A percentile compares a stretch with the other conserved stretches of the same genome.
phyloP scores from a whole-genome alignment of 2,329 filamentous ascomycete species.

The Scedosporium aurantiacum region DNA sequence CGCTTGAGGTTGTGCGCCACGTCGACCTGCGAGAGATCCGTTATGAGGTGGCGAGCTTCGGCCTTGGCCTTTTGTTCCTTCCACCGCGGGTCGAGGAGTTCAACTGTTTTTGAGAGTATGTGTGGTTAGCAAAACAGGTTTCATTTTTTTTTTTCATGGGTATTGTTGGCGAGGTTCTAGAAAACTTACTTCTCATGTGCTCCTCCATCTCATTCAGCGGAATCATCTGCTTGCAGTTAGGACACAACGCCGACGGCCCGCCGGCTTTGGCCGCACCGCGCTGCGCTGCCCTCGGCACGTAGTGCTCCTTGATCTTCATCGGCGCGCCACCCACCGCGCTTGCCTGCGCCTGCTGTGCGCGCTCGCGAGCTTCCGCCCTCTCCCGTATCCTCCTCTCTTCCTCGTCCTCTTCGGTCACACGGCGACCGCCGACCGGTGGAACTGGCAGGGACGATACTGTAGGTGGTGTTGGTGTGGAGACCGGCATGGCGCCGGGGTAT shows the following conservation, averaged over 20 bases:
- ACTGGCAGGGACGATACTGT: constrained; percentile 14
- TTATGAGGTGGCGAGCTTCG: constrained; percentile 72
- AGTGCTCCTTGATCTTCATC: constrained; percentile 90
- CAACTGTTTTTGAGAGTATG: constrained; percentile 41
- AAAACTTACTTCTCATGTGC: constrained; percentile 69
- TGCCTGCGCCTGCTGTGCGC: constrained; percentile 67
- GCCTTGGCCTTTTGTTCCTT: constrained; percentile 90
- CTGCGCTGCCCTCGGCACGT: constrained; percentile 73
- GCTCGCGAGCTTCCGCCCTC: constrained; percentile 45
- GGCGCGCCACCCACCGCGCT: constrained; percentile 59
- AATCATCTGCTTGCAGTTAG: constrained; percentile 86
- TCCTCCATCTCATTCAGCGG: constrained; percentile 79
- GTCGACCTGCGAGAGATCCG: constrained; percentile 75
- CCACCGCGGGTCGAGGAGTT: constrained; percentile 87
- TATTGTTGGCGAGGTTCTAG: neutral
- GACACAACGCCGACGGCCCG: constrained; percentile 63
- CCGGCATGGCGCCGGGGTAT: constrained; percentile 22
- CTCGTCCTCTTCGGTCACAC: constrained; percentile 43
- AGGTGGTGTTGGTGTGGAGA: constrained; percentile 6
- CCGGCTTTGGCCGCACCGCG: constrained; percentile 46
- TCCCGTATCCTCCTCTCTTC: constrained; percentile 54
- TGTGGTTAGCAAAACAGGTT: neutral
- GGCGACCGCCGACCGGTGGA: constrained; percentile 19
- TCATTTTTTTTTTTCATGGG: neutral
- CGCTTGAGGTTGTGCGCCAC: constrained; percentile 92